phyloP scores from a whole-genome alignment of 2,329 filamentous ascomycete species.

The Xylariales sp. region DNA sequence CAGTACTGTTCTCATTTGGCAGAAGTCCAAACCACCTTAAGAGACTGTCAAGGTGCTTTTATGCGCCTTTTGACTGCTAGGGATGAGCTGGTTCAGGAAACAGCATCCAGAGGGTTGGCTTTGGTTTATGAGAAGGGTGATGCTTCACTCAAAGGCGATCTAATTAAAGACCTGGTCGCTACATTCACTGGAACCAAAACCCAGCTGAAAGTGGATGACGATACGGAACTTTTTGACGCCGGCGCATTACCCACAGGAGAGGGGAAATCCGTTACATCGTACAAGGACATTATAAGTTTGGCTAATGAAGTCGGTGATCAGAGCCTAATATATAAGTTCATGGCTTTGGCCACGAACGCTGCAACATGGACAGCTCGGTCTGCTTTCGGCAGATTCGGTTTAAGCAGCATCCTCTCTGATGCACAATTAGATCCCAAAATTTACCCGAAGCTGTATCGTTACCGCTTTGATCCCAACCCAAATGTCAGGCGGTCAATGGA shows the following conservation, averaged over 20 bases:
- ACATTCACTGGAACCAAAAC: conserved; percentile 79
- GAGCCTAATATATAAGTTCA: conserved; percentile 95
- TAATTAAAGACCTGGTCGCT: conserved; percentile 83
- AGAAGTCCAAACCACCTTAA: conserved; percentile 68
- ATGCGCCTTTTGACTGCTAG: conserved; percentile 81
- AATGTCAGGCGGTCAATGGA: conserved; percentile 96
- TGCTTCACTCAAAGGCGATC: conserved; percentile 69
- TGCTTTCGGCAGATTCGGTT: conserved; percentile 88
- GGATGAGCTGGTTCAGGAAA: conserved; percentile 94
- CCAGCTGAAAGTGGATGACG: conserved; percentile 76
- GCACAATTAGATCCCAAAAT: conserved; percentile 87
- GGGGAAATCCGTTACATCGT: conserved; percentile 85
- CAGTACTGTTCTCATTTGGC: conserved; percentile 82
- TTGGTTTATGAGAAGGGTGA: conserved; percentile 93
- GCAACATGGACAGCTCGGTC: conserved; percentile 97
- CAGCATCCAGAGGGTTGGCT: conserved; percentile 84
- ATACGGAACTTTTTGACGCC: conserved; percentile 90
- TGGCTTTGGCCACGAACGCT: conserved; percentile 93
- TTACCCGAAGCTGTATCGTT: conserved; percentile 91
- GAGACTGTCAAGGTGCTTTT: conserved; percentile 81
- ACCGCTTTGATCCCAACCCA: conserved; percentile 89
- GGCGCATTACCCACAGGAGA: conserved; percentile 88
- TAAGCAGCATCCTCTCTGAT: conserved; percentile 88
- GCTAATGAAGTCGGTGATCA: conserved; percentile 97
- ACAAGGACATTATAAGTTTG: conserved; percentile 93